Evolutionary conservation across 1,284 basidiomycete genomes (phyloP).

Genomic region (Leccinum pachyderme): DNA sequence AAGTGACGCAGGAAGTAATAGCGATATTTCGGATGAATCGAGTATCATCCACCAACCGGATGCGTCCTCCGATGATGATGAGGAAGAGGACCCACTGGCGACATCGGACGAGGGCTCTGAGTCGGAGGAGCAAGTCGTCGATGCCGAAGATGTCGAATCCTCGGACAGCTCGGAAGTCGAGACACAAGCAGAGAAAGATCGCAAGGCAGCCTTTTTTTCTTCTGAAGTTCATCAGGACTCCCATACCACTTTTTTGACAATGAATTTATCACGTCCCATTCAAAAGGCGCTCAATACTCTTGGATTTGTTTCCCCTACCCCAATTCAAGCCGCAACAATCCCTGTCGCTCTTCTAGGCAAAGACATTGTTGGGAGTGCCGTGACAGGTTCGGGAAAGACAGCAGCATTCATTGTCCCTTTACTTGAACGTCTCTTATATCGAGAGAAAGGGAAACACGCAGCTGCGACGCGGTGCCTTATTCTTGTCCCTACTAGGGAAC

Average conservation of each 20-base stretch:
- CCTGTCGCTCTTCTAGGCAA: conserved; percentile 92
- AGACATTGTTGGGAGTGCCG: conserved; percentile 92
- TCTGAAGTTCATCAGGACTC: conserved; percentile 48
- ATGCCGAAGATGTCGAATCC: conserved; percentile 34
- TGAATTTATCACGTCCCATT: conserved; percentile 89
- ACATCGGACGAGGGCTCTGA: conserved; percentile 38
- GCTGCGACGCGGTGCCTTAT: conserved; percentile 93
- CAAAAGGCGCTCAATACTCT: conserved; percentile 84
- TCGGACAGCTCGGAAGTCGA: conserved; percentile 40
- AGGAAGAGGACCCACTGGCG: conserved; percentile 44
- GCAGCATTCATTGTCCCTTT: conserved; percentile 95
- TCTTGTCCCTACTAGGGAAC: conserved; percentile 90
- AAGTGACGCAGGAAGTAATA: conserved; percentile 37
- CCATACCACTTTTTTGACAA: conserved; percentile 74
- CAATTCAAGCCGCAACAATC: conserved; percentile 92
- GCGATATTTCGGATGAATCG: conserved; percentile 33
- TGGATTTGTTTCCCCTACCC: conserved; percentile 85
- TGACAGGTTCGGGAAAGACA: conserved; percentile 96
- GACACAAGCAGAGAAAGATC: conserved; percentile 42
- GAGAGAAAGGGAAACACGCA: conserved; percentile 81
- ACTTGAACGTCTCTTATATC: conserved; percentile 86
- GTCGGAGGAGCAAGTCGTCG: conserved; percentile 16
- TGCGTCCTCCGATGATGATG: conserved; percentile 29
- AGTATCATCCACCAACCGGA: conserved; percentile 37
- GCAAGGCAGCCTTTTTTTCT: conserved; percentile 86